Evolutionary conservation across 1,284 basidiomycete species (phyloP).

Genomic region (Ustilago trichophora): DNA sequence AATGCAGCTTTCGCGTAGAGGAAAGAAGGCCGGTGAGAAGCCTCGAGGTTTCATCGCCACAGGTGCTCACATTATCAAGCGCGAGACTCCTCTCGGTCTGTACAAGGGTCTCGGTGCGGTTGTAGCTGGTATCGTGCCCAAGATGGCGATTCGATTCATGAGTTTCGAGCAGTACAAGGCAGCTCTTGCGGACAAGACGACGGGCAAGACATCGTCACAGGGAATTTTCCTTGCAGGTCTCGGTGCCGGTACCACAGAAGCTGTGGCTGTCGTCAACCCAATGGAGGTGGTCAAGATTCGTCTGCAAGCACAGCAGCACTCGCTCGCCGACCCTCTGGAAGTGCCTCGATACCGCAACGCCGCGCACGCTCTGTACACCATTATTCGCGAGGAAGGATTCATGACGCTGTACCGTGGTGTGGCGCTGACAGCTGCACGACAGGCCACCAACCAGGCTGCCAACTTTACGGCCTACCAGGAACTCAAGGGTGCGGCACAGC

Average conservation of each 20-base stretch:
- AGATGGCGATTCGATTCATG: conserved; percentile 99
- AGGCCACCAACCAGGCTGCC: conserved; percentile 98
- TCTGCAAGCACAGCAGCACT: conserved; percentile 96
- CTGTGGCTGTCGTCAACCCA: conserved; percentile 91
- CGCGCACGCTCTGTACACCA: conserved; percentile 93
- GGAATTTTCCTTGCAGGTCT: conserved; percentile 86
- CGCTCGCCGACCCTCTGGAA: conserved; percentile 93
- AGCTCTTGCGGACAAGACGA: conserved; percentile 78
- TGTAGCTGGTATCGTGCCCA: conserved; percentile 89
- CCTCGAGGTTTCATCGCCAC: conserved; percentile 93
- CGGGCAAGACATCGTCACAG: conserved; percentile 79
- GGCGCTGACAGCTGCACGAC: conserved; percentile 85
- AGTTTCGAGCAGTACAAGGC: conserved; percentile 95
- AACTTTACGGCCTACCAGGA: conserved; percentile 99
- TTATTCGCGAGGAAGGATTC: conserved; percentile 90
- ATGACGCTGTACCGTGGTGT: conserved; percentile 90
- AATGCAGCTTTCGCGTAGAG: conserved; percentile 79
- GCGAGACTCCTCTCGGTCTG: conserved; percentile 92
- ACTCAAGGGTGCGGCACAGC: conserved; percentile 82
- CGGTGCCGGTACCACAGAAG: conserved; percentile 87
- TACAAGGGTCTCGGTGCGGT: conserved; percentile 99
- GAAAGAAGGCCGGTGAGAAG: conserved; percentile 68
- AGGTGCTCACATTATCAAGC: conserved; percentile 83
- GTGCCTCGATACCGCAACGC: conserved; percentile 94
- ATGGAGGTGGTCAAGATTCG: conserved; percentile 99